Evolutionary conservation across 129 eudicot genomes (phyloP), one percentile per base, ranked within the genome.

Genomic region (Saussurea involucrata): DNA sequence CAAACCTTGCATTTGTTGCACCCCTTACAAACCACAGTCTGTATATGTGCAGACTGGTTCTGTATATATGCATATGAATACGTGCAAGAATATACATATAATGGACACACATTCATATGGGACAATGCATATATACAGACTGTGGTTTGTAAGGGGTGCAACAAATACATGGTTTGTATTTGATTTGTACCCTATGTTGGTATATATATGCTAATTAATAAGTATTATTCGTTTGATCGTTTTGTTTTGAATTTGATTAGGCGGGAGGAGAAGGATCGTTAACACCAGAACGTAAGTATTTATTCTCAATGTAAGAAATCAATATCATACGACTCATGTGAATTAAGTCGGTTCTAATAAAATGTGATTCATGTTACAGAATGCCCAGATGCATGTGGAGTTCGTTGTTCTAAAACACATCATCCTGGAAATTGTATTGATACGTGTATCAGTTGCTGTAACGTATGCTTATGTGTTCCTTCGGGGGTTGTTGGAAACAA

Each of bases 221-320:
- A 28, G n/a, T 49, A 4, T 57, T 10, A 20, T 17, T 71, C 9
- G n/a, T 22, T 46, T 71, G 11, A 4, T 32, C 1, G 4, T 29
- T 5, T 4, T 32, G 11, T 33, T 65, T 80, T 27, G 2, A 32
- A n/a, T 65, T 53, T 73, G 12, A 73, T 55, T 34, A 80, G 75
- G 79, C 79, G 1, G 79, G 84, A 24, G 84, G 84, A 25, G 75
- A 80, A 80, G 79, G 84, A 36, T 80, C 79, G 4, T 66, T 80
- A 36, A 80, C 78, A 22, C 33, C 5, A 24, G 60, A 74, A 0
- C 64, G 79, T 80, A 80, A 80, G 84, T 73, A 24, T 66, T 7
- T 24, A 21, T 63, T 8, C 5, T 22, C 24, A 63, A 21, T 44
- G 37, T 4, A 29, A 27, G 24, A 24, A 10, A 10, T 55, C 5